Conservation (phyloP, 2,329 filamentous ascomycete genomes). For the Beauveria caledonica region DNA sequence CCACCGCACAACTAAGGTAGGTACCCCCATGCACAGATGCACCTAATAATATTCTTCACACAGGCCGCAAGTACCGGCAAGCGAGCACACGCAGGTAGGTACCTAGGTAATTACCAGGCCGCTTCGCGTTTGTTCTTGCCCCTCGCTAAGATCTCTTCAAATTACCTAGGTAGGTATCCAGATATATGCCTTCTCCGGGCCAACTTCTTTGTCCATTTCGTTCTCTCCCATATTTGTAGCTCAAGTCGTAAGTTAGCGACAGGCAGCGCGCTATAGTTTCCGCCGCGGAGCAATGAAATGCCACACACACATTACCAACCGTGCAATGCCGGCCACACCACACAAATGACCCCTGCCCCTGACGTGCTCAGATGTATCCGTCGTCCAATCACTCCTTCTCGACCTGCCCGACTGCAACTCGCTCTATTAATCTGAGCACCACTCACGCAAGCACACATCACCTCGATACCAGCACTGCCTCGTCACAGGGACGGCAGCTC, state of each 20-base stretch:
- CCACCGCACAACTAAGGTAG: not conserved
- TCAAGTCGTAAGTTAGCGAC: too few species aligned
- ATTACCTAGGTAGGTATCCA: too few species aligned
- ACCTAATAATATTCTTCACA: not conserved
- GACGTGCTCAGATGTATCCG: not conserved
- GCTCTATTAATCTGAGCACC: not conserved
- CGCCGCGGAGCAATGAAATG: too few species aligned
- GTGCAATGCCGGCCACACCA: not conserved
- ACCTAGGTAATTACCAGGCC: too few species aligned
- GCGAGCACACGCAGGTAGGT: too few species aligned
- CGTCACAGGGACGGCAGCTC: not conserved
- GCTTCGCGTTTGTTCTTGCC: not conserved
- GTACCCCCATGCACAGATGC: not conserved
- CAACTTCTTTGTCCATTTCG: too few species aligned
- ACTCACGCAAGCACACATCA: not conserved
- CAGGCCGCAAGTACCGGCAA: not conserved
- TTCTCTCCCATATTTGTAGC: too few species aligned
- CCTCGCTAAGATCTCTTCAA: not conserved
- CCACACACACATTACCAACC: too few species aligned
- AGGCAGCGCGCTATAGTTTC: too few species aligned
- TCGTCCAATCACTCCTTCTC: not conserved
- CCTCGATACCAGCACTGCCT: not conserved
- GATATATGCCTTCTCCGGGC: too few species aligned
- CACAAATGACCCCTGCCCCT: not conserved
- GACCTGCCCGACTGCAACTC: not conserved